These are phyloP conservation scores for Neurospora crassa DNA, from an alignment of 2,329 filamentous ascomycete species.

Conservation along the genomic window DNA sequence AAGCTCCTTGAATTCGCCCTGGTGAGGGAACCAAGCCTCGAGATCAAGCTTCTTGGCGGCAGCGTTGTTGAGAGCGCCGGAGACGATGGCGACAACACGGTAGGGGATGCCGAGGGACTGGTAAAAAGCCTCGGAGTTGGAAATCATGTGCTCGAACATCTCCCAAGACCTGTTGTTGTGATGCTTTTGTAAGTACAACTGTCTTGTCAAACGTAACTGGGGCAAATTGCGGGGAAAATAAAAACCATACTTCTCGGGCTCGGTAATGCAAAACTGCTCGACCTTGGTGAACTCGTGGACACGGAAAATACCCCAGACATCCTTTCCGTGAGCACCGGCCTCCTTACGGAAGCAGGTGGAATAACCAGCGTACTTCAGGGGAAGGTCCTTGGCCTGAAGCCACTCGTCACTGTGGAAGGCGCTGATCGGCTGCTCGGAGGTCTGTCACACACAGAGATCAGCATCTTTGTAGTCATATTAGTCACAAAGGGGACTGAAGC, in stretches of 20 bases:
- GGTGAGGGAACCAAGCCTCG: constrained; percentile 90
- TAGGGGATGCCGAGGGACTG: constrained; percentile 82
- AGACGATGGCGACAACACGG: constrained; percentile 87
- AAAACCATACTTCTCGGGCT: constrained; percentile 19
- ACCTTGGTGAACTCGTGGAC: constrained; percentile 95
- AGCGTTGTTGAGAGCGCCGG: constrained; percentile 87
- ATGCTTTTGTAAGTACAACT: background rate
- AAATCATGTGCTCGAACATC: constrained; percentile 88
- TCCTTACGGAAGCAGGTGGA: constrained; percentile 95
- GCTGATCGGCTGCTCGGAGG: constrained; percentile 87
- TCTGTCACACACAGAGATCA: constrained; percentile 25
- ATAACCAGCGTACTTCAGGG: constrained; percentile 74
- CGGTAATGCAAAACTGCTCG: constrained; percentile 37
- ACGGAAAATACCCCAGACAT: constrained; percentile 96
- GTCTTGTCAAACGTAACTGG: background rate
- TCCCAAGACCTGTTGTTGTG: constrained; percentile 59
- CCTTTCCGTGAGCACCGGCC: constrained; percentile 60
- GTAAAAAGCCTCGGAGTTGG: constrained; percentile 88
- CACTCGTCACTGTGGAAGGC: constrained; percentile 91
- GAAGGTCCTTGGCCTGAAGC: constrained; percentile 74
- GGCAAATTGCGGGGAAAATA: background rate
- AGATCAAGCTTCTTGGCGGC: constrained; percentile 86
- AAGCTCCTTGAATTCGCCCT: constrained; percentile 96
- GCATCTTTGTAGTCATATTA: background rate
- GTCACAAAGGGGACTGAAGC: background rate